Evolutionary conservation across 2,329 filamentous ascomycete species (phyloP).

Genomic region (Aspergillus spinulosporus): DNA sequence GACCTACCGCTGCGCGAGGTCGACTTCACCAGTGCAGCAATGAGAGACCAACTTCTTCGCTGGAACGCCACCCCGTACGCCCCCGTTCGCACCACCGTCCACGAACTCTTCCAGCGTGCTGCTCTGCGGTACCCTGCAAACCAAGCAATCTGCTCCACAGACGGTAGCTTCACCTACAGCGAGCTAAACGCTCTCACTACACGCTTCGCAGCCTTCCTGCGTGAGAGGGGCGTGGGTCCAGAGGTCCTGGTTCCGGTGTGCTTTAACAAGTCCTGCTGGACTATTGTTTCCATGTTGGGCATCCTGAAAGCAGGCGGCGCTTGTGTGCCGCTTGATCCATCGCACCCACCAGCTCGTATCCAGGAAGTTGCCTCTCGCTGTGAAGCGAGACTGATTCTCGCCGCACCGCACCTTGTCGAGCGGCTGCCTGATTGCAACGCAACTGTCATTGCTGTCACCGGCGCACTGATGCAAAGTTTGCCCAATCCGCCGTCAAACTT

Average conservation of each 20-base stretch:
- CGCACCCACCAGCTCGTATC: background rate
- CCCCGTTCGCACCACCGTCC: no score
- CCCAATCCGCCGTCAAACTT: no score
- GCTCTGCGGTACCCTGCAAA: no score
- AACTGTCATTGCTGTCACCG: background rate
- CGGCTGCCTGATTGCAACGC: background rate
- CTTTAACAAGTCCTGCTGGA: background rate
- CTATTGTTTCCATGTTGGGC: background rate
- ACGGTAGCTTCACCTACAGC: conserved; percentile 26
- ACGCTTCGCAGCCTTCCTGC: background rate
- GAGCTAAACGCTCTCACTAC: conserved; percentile 25
- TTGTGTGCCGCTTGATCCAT: background rate
- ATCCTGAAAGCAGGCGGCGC: background rate
- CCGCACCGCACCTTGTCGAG: background rate
- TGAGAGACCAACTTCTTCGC: no score
- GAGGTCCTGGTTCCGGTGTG: background rate
- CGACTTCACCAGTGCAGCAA: no score
- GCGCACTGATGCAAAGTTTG: no score
- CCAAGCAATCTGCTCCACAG: no score
- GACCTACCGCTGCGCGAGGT: no score
- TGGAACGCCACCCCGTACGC: no score
- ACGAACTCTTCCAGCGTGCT: no score
- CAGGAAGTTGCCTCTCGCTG: no score
- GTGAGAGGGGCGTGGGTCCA: background rate
- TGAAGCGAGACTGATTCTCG: no score